Conservation (phyloP, 2,329 filamentous ascomycete species). For the Talaromyces sp. region DNA sequence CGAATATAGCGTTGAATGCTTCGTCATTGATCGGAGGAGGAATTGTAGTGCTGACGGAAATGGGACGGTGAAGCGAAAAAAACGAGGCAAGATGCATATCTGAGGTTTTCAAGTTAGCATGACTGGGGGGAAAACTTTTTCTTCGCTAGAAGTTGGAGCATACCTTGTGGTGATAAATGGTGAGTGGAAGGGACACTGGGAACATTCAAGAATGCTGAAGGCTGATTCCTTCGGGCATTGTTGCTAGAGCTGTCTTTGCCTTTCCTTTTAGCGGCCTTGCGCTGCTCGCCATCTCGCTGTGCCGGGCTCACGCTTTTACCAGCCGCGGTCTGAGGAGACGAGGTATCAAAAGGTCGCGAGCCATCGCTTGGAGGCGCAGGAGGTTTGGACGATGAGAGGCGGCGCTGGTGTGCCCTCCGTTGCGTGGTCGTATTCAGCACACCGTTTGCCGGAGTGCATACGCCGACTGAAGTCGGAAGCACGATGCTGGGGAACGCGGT, state of each 20-base stretch:
- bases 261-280: slow-evolving; percentile 26
- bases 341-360: slow-evolving; percentile 35
- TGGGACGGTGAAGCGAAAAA: slow-evolving; percentile 92
- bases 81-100: slow-evolving; percentile 86
- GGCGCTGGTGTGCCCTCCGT: slow-evolving; percentile 33
- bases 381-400: slow-evolving; percentile 45
- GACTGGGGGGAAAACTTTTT: background rate
- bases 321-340: slow-evolving; percentile 16
- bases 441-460: slow-evolving; percentile 20
- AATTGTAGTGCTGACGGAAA: slow-evolving; percentile 78
- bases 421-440: background rate
- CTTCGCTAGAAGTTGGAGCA: slow-evolving; percentile 12
- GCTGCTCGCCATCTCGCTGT: slow-evolving; percentile 21
- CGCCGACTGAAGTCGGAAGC: slow-evolving; percentile 21
- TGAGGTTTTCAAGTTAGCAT: slow-evolving; percentile 32
- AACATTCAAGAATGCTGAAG: slow-evolving; percentile 37
- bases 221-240: slow-evolving; percentile 1
- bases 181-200: slow-evolving; percentile 47
- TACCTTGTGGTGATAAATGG: slow-evolving; percentile 44
- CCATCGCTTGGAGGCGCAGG: slow-evolving; percentile 42
- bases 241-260: background rate
- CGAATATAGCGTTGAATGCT: slow-evolving; percentile 80
- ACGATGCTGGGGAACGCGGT: slow-evolving; percentile 22
- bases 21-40: slow-evolving; percentile 66
- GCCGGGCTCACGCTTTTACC: slow-evolving; percentile 25